Percentiles rank a stretch among this genome's conserved stretches.
phyloP scores from a whole-genome alignment of 352 stramenopile genomes.

The Phytopythium mirpurense region DNA sequence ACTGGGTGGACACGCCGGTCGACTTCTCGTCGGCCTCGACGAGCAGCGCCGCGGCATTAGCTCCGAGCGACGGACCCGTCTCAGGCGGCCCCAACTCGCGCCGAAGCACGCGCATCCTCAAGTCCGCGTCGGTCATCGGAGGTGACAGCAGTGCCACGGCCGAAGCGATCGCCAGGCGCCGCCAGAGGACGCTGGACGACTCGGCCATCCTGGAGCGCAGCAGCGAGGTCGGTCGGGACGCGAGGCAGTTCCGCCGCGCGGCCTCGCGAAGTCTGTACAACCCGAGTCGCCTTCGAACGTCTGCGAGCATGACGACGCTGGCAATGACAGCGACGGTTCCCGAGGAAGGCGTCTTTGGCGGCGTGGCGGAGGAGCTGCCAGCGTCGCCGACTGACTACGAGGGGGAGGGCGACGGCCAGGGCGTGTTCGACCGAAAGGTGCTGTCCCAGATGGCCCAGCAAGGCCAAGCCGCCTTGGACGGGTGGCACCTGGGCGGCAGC shows the following conservation, averaged over 20 bases:
- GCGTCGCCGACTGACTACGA: background rate
- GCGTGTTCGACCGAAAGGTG: conserved; percentile 1
- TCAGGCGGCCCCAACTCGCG: conserved; percentile 20
- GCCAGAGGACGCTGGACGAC: conserved; percentile 31
- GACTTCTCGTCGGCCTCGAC: conserved; percentile 26
- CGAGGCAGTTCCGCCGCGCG: conserved; percentile 7
- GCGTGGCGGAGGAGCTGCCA: background rate
- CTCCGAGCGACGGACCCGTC: background rate
- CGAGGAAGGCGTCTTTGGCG: background rate
- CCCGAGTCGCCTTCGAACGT: conserved; percentile 2
- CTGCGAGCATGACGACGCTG: background rate
- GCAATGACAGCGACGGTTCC: background rate
- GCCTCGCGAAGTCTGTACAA: conserved; percentile 33
- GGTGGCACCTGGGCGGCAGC: background rate
- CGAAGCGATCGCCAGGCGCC: conserved; percentile 8
- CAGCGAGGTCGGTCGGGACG: conserved; percentile 13
- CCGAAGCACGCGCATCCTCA: conserved; percentile 18
- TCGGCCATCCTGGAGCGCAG: conserved; percentile 24
- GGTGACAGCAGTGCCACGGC: background rate
- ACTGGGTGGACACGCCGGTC: conserved; percentile 52
- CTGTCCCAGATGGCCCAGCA: conserved; percentile 5
- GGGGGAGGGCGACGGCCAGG: background rate
- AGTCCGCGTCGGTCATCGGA: background rate
- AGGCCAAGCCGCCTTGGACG: background rate
- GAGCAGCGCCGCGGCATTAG: background rate